These are phyloP conservation scores for Diospyros kaki DNA, from an alignment of 148 eudicot genomes.

Conservation along the genomic window DNA sequence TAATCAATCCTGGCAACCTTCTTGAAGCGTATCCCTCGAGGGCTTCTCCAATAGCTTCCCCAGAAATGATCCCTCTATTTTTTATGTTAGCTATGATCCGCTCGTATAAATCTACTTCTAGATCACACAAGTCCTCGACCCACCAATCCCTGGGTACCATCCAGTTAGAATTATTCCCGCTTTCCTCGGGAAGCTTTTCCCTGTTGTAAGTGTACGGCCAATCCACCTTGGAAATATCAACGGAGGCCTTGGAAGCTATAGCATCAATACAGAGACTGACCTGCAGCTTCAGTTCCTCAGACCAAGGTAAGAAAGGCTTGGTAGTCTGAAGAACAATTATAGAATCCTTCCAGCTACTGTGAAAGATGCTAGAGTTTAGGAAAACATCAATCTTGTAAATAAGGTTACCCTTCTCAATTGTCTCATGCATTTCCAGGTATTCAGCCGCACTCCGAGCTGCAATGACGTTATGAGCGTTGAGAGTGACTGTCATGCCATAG, in stretches of 20 bases:
- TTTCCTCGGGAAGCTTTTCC: slow-evolving; percentile 64
- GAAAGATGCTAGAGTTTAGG: slow-evolving; percentile 62
- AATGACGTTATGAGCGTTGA: slow-evolving; percentile 76
- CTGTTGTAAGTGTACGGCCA: slow-evolving; percentile 86
- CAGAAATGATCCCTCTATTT: slow-evolving; percentile 37
- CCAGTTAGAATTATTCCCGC: slow-evolving; percentile 37
- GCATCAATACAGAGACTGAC: slow-evolving; percentile 55
- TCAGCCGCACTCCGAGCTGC: slow-evolving; percentile 82
- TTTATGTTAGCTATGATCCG: slow-evolving; percentile 50
- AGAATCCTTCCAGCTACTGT: slow-evolving; percentile 83
- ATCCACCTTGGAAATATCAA: slow-evolving; percentile 64
- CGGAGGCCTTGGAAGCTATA: slow-evolving; percentile 69
- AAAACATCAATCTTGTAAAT: slow-evolving; percentile 78
- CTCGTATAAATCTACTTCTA: slow-evolving; percentile 59
- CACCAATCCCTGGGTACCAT: slow-evolving; percentile 87
- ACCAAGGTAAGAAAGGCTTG: slow-evolving; percentile 49
- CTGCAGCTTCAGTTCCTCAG: slow-evolving; percentile 63
- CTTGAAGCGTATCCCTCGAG: slow-evolving; percentile 63
- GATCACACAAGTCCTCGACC: slow-evolving; percentile 91
- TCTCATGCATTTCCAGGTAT: slow-evolving; percentile 80
- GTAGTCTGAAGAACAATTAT: slow-evolving; percentile 79
- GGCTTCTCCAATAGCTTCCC: slow-evolving; percentile 82
- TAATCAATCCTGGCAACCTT: slow-evolving; percentile 50
- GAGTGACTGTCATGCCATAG: slow-evolving; percentile 76
- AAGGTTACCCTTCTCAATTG: slow-evolving; percentile 82